Base-by-base conservation (phyloP, 768 basidiomycete genomes). In the Rhodotorula graminis region DNA sequence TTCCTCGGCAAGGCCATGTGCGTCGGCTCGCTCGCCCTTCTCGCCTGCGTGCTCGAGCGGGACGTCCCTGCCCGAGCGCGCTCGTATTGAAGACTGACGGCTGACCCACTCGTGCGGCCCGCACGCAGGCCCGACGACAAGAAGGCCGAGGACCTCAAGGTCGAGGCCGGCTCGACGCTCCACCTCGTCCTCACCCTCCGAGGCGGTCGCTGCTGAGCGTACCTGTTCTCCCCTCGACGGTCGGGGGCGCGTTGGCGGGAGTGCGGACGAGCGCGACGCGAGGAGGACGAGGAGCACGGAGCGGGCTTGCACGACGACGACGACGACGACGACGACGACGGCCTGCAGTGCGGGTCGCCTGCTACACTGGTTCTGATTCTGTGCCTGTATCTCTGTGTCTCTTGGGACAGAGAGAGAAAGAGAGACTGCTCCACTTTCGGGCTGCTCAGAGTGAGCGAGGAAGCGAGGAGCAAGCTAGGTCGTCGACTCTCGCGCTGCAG, bases 161-260 rank as follows among this genome's bases (percentile, higher is more conserved):
- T 98, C 80, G 80, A 83, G 33, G 88, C 92, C 7, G 94, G 95
- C 67, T 86, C 90, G 37, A 90, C 92, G 40, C 87, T 98, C 77
- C 95, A 98, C 84, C 84, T 98, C 62, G 95, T 98, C 67, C 88
- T 98, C 60, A 93, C 95, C 14, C 87, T 98, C 56, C 92, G 95
- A 82, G 95, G 95, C 57, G 95, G 95, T 27, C 83, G 82, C 27
- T 29, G 60, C 60, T 74, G 55, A 47, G 37, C 12, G 33, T 10
- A 10, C 16, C 44, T 5, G 44, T 5, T 9, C 37, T 9, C 9
- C 37, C 9, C 9, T 37, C 44, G 44, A 46, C 18, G 44, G 14
- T 12, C 44, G 5, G 44, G 44, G 14, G 5, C 44, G 44, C 14
- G 14, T 46, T 14, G 44, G 44, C 44, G 44, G 3, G 47, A 21